Evolutionary conservation across 2,329 filamentous ascomycete species (phyloP).

Genomic region (Fusarium torreyae): DNA sequence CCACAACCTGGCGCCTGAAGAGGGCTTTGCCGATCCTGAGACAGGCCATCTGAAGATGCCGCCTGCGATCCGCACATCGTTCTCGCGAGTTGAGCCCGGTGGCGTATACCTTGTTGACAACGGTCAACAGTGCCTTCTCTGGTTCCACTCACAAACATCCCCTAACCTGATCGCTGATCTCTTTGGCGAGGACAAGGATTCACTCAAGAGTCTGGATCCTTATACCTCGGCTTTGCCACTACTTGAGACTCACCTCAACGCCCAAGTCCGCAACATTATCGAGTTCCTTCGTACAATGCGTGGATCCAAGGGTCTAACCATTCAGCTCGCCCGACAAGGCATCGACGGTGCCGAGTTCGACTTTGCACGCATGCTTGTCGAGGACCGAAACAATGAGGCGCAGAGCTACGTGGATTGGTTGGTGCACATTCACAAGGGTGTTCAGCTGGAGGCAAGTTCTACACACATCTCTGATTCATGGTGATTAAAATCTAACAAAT

Average conservation of each 20-base stretch:
- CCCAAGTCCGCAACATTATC: constrained; percentile 93
- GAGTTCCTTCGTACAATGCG: constrained; percentile 86
- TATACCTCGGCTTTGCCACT: constrained; percentile 86
- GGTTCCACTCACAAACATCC: constrained; percentile 93
- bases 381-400: constrained; percentile 97
- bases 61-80: constrained; percentile 83
- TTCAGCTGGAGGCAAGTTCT: constrained; percentile 84
- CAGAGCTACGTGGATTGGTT: constrained; percentile 99
- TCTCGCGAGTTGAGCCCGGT: constrained; percentile 89
- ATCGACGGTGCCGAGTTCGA: constrained; percentile 97
- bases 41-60: constrained; percentile 91
- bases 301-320: constrained; percentile 87
- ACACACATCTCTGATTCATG: background rate
- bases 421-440: constrained; percentile 92
- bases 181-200: constrained; percentile 81
- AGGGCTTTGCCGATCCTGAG: constrained; percentile 91
- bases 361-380: constrained; percentile 90
- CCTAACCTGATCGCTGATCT: constrained; percentile 92
- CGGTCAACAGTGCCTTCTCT: constrained; percentile 90
- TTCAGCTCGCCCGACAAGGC: constrained; percentile 93
- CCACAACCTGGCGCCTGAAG: constrained; percentile 88
- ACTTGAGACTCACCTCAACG: constrained; percentile 92
- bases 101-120: constrained; percentile 97
- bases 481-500: constrained; percentile 26
- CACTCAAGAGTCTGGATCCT: constrained; percentile 83